Evolutionary conservation across 2,329 filamentous ascomycete genomes (phyloP), one percentile per base, ranked within the genome.

Genomic region (Colletotrichum tanaceti): DNA sequence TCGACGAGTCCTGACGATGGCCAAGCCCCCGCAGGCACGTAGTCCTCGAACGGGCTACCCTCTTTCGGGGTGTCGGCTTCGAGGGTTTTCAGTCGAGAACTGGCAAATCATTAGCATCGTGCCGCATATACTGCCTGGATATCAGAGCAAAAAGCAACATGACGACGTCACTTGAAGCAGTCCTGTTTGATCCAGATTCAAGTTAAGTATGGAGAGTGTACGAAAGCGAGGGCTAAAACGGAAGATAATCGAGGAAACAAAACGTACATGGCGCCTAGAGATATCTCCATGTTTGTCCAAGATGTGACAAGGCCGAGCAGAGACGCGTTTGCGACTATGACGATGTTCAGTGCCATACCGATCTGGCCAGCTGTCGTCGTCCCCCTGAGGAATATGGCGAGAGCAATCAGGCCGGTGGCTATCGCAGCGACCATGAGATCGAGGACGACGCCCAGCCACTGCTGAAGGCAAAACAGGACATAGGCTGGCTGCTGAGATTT

Each of bases 401-500:
- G 72, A 54, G 79, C 77, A 11, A 87, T 81, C 2, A 87, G 72
- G 2, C 85, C 71, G 0, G 82, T 78, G 1, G 83, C 83, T 39
- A 87, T 77, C 1, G 73, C 80, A 0, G 83, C 81, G 0, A 85
- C 81, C 4, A 84, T 77, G 35, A 87, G 73, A 65, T 87, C 84
- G 1, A 88, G 73, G 0, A 86, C 83, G 1, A 89, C 75, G 0
- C 78, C 81, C 0, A 88, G 77, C 87, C 87, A 90, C 43, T 85
- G 80, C 73, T 90, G 88, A 4, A 88, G 81, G 46, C 83, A 83
- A 64, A 81, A 85, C 6, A 89, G 79, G 0, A 89, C 79, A 71
- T 90, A 90, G 58, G 84, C 86, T 0, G 87, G 87, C 24, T 79
- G 76, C 71, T 90, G 87, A 0, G 87, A 87, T 6, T 76, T 76